These are phyloP conservation scores for Pseudopithomyces maydicus DNA, from an alignment of 2,329 filamentous ascomycete species.

Conservation along the genomic window DNA sequence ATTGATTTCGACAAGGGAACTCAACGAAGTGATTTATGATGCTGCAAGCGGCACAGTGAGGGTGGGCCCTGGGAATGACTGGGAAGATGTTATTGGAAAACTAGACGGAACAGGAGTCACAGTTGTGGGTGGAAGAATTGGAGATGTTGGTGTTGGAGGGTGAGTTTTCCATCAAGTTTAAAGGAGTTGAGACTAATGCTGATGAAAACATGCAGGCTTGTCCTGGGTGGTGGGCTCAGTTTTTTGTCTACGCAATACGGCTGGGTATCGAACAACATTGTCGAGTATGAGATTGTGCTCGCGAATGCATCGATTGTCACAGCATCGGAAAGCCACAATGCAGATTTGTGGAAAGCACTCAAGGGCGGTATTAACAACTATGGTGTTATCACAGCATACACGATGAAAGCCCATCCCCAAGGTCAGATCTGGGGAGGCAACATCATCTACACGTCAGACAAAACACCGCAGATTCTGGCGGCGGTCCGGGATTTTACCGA, in stretches of 20 bases:
- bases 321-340: constrained; percentile 45
- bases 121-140: constrained; percentile 51
- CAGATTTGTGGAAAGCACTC: constrained; percentile 48
- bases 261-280: constrained; percentile 54
- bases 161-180: constrained; percentile 19
- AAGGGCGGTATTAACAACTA: constrained; percentile 53
- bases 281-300: constrained; percentile 54
- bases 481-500: constrained; percentile 60
- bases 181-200: neutral
- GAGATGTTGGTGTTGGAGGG: constrained; percentile 53
- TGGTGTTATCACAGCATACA: constrained; percentile 49
- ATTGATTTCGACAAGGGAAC: constrained; percentile 50
- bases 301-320: constrained; percentile 51
- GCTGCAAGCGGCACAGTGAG: constrained; percentile 20
- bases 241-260: constrained; percentile 52
- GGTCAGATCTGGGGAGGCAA: constrained; percentile 53
- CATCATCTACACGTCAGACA: constrained; percentile 46
- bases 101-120: constrained; percentile 39
- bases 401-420: constrained; percentile 28
- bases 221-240: constrained; percentile 47
- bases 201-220: constrained; percentile 10
- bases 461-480: constrained; percentile 49
- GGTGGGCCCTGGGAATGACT: constrained; percentile 35
- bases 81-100: constrained; percentile 42
- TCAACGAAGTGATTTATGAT: constrained; percentile 28